Evolutionary conservation across 495 filamentous ascomycete genomes (phyloP).

Genomic region (Hypoxylon cercidicola): DNA sequence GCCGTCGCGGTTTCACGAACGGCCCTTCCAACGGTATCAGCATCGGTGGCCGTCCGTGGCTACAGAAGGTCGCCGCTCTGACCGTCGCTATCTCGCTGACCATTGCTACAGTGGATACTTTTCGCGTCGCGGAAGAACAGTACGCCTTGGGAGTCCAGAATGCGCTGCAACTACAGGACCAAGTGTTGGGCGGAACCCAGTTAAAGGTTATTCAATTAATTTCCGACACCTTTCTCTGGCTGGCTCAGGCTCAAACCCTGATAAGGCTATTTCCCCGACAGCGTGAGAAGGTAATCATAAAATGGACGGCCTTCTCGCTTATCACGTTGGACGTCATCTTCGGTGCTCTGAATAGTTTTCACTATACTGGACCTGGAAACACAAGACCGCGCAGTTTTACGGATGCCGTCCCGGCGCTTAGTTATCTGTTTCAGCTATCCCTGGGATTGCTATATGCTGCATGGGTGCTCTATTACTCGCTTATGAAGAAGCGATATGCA

Average conservation of each 20-base stretch:
- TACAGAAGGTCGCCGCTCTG: slow-evolving; percentile 93
- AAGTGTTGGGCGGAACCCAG: slow-evolving; percentile 83
- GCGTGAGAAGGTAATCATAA: slow-evolving; percentile 97
- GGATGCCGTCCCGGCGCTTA: slow-evolving; percentile 90
- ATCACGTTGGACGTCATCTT: slow-evolving; percentile 92
- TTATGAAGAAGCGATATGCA: slow-evolving; percentile 91
- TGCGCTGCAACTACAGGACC: slow-evolving; percentile 73
- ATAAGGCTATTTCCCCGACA: slow-evolving; percentile 96
- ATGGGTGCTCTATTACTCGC: slow-evolving; percentile 94
- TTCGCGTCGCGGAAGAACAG: slow-evolving; percentile 80
- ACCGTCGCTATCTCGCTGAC: slow-evolving; percentile 91
- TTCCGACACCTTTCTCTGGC: slow-evolving; percentile 94
- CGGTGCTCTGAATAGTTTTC: slow-evolving; percentile 86
- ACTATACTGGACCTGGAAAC: slow-evolving; percentile 65
- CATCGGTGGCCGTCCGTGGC: slow-evolving; percentile 92
- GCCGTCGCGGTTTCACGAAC: slow-evolving; percentile 85
- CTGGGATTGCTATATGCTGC: slow-evolving; percentile 90
- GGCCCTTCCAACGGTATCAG: slow-evolving; percentile 79
- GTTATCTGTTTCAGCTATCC: slow-evolving; percentile 91
- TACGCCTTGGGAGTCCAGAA: slow-evolving; percentile 77
- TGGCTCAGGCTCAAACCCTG: slow-evolving; percentile 95
- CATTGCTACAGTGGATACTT: slow-evolving; percentile 90
- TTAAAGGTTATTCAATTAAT: slow-evolving; percentile 89
- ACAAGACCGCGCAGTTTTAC: slow-evolving; percentile 77
- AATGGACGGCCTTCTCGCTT: slow-evolving; percentile 95